Base-by-base conservation (phyloP, 1,284 basidiomycete species). In the Ceratobasidium theobromae region DNA sequence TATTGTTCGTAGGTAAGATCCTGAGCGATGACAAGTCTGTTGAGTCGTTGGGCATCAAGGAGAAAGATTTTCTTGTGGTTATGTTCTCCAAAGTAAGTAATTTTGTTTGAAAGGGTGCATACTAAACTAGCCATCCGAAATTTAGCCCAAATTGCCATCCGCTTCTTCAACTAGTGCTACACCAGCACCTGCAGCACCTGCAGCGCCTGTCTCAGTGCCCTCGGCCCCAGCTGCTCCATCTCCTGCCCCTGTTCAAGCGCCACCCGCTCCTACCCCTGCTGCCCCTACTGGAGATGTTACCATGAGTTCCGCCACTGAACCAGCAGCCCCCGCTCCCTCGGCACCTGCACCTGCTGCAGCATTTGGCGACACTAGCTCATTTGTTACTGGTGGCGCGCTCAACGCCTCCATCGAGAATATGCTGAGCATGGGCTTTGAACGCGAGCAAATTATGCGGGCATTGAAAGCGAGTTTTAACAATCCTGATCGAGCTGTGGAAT, bases 51-150 rank as follows among this genome's bases (percentile, higher is more conserved):
- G 88, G 90, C 68, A 92, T 99, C 81, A 96, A 98, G 79, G 96
- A 99, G 79, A 99, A 98, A 81, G 96, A 98, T 76, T 99, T 99
- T 80, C 81, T 99, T 68, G 97, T 99, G 18, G 85, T 99, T 52
- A 99, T 99, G 96, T 92, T 98, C 49, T 87, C 93, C 64, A 99
- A 98, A 86, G 94, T 95, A 70, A 68, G 79, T 74, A 25, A 41
- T 2, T 41, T 23, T 30, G 40, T n/a, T 30, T 2, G 27, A 33
- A 18, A 16, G 25, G 18, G n/a, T n/a, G 28, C 25, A n/a, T 28
- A 27, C 23, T 28, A 28, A 52, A 11, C 43, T n/a, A 45, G 8
- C 18, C 9, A 11, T 14, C 43, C 9, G 16, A 38, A 38, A 38
- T 38, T 38, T 16, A 38, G 46, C 57, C 77, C 49, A 78, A 78